These are phyloP conservation scores for Fusarium sp. DNA, from an alignment of 2,329 filamentous ascomycete genomes.

Conservation along the genomic window DNA sequence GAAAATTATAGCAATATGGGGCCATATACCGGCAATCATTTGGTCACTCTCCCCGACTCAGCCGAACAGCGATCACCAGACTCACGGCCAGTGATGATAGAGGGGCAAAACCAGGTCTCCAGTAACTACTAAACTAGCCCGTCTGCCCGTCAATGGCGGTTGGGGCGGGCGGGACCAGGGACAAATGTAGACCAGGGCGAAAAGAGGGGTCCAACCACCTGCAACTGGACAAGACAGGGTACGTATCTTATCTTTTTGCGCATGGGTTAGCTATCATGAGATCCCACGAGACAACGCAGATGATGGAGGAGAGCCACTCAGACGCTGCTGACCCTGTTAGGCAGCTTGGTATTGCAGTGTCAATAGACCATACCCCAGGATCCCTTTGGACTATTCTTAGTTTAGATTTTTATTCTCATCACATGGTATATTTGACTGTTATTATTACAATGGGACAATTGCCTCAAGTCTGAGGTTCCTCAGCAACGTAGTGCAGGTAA, in stretches of 20 bases:
- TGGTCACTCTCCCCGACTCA: conserved; percentile 41
- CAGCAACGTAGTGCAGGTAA: conserved; percentile 95
- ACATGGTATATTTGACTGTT: conserved; percentile 28
- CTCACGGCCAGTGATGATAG: conserved; percentile 40
- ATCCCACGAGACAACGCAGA: background rate
- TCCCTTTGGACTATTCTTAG: background rate
- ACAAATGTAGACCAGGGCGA: background rate
- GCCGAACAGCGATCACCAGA: conserved; percentile 48
- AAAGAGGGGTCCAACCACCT: conserved; percentile 31
- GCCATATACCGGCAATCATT: conserved; percentile 31
- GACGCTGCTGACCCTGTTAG: background rate
- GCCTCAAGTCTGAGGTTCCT: conserved; percentile 73
- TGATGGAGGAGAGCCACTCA: background rate
- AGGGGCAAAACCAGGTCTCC: conserved; percentile 34
- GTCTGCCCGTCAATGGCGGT: conserved; percentile 15
- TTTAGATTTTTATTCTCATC: conserved; percentile 12
- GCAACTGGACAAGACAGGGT: conserved; percentile 4
- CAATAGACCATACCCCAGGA: background rate
- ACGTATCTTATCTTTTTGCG: conserved; percentile 23
- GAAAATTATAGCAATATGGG: conserved; percentile 4
- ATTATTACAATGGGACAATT: conserved; percentile 4
- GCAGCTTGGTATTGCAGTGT: background rate
- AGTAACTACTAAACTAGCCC: no score
- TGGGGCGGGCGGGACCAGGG: conserved; percentile 16
- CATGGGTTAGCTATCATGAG: background rate